phyloP scores from a whole-genome alignment of 495 filamentous ascomycete species.

The Baudoinia panamericana region DNA sequence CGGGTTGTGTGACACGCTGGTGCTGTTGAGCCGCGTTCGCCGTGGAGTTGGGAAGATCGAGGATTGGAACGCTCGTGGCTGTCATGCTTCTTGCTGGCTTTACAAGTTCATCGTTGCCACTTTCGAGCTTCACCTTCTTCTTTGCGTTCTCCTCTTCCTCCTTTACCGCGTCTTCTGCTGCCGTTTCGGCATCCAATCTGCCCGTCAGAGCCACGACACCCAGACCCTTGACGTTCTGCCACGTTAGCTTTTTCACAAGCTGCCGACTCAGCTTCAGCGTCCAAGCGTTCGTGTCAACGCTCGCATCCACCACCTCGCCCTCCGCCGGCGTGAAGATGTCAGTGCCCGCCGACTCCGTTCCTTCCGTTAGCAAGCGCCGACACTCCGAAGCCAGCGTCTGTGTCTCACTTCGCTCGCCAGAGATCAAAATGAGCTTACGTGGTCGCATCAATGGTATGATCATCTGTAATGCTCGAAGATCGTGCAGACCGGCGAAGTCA shows the following conservation, averaged over 20 bases:
- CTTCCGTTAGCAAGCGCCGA: slow-evolving; percentile 49
- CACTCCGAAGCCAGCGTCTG: slow-evolving; percentile 64
- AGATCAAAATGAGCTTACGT: slow-evolving; percentile 79
- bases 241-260: slow-evolving; percentile 71
- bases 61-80: slow-evolving; percentile 39
- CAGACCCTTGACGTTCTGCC: slow-evolving; percentile 81
- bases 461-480: slow-evolving; percentile 85
- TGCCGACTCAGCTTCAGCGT: slow-evolving; percentile 73
- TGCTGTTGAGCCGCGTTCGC: slow-evolving; percentile 40
- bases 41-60: slow-evolving; percentile 66
- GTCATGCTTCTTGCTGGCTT: neutral
- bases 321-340: slow-evolving; percentile 60
- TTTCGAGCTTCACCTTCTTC: slow-evolving; percentile 40
- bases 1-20: slow-evolving; percentile 64
- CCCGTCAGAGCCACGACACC: slow-evolving; percentile 82
- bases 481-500: slow-evolving; percentile 85
- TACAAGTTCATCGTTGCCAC: slow-evolving; percentile 27
- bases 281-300: slow-evolving; percentile 97
- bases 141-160: slow-evolving; percentile 25
- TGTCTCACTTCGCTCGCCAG: slow-evolving; percentile 67
- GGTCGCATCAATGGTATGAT: slow-evolving; percentile 88
- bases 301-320: slow-evolving; percentile 66
- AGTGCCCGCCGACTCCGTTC: slow-evolving; percentile 3
- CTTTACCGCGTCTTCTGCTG: slow-evolving; percentile 22
- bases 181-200: slow-evolving; percentile 30